Evolutionary conservation across 352 stramenopile genomes (phyloP).

Genomic region (Globisporangium perplexum): DNA sequence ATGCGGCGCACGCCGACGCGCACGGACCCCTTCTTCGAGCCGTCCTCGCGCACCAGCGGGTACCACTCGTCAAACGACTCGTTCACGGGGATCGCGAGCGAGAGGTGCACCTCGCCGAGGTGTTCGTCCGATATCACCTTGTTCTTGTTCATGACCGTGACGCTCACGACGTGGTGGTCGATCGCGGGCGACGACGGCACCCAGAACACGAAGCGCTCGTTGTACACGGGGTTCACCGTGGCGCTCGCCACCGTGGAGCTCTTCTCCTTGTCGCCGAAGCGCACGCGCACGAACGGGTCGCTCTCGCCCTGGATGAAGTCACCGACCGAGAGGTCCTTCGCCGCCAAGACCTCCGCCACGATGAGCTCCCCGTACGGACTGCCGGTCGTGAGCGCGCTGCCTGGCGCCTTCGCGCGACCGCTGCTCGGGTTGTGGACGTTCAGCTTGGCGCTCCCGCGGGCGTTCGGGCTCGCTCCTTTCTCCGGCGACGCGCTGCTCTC

Average conservation of each 20-base stretch:
- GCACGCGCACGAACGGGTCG: slow-evolving; percentile 41
- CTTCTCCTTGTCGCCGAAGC: slow-evolving; percentile 29
- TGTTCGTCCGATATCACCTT: slow-evolving; percentile 38
- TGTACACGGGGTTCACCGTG: slow-evolving; percentile 33
- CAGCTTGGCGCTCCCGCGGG: slow-evolving; percentile 23
- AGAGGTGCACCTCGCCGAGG: slow-evolving; percentile 65
- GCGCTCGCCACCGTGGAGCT: slow-evolving; percentile 23
- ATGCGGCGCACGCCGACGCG: slow-evolving; percentile 47
- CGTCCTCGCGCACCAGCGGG: slow-evolving; percentile 51
- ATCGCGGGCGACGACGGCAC: slow-evolving; percentile 37
- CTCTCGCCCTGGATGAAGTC: slow-evolving; percentile 33
- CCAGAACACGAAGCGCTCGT: slow-evolving; percentile 76
- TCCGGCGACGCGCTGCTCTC: slow-evolving; percentile 6
- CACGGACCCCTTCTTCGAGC: slow-evolving; percentile 44
- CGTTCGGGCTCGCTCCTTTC: slow-evolving; percentile 6
- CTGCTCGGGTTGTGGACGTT: slow-evolving; percentile 49
- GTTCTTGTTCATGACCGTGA: slow-evolving; percentile 47
- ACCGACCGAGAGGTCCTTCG: slow-evolving; percentile 33
- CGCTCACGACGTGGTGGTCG: slow-evolving; percentile 33
- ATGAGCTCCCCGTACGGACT: slow-evolving; percentile 63
- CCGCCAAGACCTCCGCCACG: slow-evolving; percentile 57
- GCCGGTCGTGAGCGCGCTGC: slow-evolving; percentile 25
- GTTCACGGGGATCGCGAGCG: slow-evolving; percentile 56
- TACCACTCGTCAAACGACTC: slow-evolving; percentile 69
- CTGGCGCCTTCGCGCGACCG: slow-evolving; percentile 8